Conservation (phyloP, 768 basidiomycete species). For the Asterophora lycoperdoides region DNA sequence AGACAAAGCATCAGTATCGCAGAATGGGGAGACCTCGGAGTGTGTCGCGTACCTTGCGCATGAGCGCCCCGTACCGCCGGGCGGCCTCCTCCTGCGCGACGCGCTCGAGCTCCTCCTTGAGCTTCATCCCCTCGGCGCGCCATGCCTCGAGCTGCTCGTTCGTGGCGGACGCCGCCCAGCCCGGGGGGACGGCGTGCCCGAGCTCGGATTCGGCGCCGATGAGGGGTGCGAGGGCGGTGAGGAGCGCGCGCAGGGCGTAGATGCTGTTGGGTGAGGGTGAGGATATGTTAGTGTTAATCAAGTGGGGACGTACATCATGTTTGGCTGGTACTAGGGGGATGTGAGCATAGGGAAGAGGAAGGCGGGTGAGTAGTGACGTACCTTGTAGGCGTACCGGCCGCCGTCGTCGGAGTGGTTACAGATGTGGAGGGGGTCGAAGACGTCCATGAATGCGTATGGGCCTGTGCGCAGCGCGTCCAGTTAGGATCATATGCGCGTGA, state of each 20-base stretch:
- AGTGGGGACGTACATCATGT: constrained; percentile 65
- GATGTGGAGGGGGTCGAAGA: constrained; percentile 79
- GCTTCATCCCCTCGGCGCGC: constrained; percentile 51
- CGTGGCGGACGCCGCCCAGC: constrained; percentile 59
- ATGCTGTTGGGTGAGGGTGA: constrained; percentile 35
- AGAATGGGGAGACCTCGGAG: background rate
- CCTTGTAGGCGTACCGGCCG: constrained; percentile 73
- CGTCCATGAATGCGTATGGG: constrained; percentile 94
- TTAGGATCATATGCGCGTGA: background rate
- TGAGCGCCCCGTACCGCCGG: constrained; percentile 59
- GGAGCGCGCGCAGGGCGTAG: constrained; percentile 74
- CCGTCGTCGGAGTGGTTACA: constrained; percentile 86
- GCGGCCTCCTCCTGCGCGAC: constrained; percentile 56
- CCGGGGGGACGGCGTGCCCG: constrained; percentile 46
- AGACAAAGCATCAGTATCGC: background rate
- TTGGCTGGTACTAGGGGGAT: constrained; percentile 56
- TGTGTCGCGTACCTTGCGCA: constrained; percentile 53
- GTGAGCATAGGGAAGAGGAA: background rate
- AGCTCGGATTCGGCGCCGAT: constrained; percentile 75
- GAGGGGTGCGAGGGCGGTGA: constrained; percentile 76
- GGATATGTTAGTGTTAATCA: too few relatives aligned
- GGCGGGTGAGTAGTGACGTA: constrained; percentile 14
- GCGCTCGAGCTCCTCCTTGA: constrained; percentile 58
- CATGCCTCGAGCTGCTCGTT: constrained; percentile 58
- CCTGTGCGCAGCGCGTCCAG: constrained; percentile 36